Evolutionary conservation across 495 filamentous ascomycete species (phyloP), one percentile per base, ranked within the genome.

Genomic region (Rhizodiscina lignyota): DNA sequence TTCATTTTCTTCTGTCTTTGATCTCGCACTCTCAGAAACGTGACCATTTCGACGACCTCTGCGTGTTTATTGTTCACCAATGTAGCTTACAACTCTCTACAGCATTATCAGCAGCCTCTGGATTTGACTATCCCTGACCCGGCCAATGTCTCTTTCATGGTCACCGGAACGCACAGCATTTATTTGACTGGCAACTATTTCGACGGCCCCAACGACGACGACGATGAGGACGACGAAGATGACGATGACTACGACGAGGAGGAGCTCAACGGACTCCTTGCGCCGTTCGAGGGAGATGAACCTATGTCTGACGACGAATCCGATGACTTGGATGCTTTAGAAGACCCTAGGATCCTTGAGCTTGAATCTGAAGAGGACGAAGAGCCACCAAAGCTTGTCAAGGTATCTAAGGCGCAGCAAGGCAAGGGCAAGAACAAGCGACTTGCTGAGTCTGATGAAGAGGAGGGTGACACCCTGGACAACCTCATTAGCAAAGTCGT

Each of bases 131-230:
- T 99, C 53, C 67, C 64, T 43, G 81, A 93, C 53, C 70, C 78
- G 44, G 89, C 96, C 66, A 64, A 65, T 30, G 75, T 91, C 34
- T 93, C 78, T 66, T 99, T 99, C 68, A 72, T 77, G 52, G 84
- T 89, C 43, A 70, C 73, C 40, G 89, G 89, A 49, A 93, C 83
- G 32, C 83, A 94, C 64, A 69, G 75, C 37, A 64, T 99, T 45
- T 85, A 74, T 62, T 68, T 99, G 21, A 96, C 87, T 34, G 89
- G 89, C 47, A 99, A 99, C 67, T 94, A 92, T 55, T 71, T 96
- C 35, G 61, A 79, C 41, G 60, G 66, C 35, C 52, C 66, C 19
- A 67, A 74, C 44, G 66, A 67, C 31, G 50, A 57, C 34, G 60
- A 60, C 35, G 50, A 57, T 27, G 52, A 70, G 21, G 61, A 65